Evolutionary conservation across 208 protist species (phyloP).

Genomic region (Leishmania tropica): DNA sequence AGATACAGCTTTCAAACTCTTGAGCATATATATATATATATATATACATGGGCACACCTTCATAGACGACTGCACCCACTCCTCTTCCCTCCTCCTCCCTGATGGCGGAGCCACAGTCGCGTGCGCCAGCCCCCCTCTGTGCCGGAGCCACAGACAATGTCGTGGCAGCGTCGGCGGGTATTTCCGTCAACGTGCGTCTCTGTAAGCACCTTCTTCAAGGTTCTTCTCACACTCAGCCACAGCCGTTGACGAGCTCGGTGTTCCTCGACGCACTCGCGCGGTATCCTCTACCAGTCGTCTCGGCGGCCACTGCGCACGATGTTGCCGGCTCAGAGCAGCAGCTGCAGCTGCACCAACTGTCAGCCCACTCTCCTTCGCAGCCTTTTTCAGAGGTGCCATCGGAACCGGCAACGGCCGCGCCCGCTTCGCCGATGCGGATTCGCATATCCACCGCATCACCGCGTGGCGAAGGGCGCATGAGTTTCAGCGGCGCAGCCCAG

Average conservation of each 20-base stretch:
- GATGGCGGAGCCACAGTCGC: not conserved
- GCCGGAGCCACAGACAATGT: not conserved
- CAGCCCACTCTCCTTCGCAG: not conserved
- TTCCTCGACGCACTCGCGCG: slow-evolving; percentile 10
- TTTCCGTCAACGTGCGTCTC: slow-evolving; percentile 10
- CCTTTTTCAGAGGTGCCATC: not conserved
- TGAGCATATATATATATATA: not conserved
- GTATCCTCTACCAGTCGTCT: slow-evolving; percentile 26
- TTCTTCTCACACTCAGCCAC: not conserved
- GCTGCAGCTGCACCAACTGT: not conserved
- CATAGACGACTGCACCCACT: not conserved
- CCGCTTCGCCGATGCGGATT: not conserved
- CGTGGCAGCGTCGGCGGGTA: not conserved
- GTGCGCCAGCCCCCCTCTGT: not conserved
- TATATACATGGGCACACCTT: not conserved
- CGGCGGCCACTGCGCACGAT: slow-evolving; percentile 16
- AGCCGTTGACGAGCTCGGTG: not conserved
- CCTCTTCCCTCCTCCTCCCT: not conserved
- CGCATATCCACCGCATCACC: not conserved
- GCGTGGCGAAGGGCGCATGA: not conserved
- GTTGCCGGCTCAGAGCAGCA: slow-evolving; percentile 2
- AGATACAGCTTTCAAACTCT: not conserved
- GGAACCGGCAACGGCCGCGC: too few relatives aligned
- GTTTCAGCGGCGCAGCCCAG: not conserved
- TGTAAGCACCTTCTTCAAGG: not conserved